Conservation (phyloP, 352 stramenopile species). For the Phytopythium kandeliae region DNA sequence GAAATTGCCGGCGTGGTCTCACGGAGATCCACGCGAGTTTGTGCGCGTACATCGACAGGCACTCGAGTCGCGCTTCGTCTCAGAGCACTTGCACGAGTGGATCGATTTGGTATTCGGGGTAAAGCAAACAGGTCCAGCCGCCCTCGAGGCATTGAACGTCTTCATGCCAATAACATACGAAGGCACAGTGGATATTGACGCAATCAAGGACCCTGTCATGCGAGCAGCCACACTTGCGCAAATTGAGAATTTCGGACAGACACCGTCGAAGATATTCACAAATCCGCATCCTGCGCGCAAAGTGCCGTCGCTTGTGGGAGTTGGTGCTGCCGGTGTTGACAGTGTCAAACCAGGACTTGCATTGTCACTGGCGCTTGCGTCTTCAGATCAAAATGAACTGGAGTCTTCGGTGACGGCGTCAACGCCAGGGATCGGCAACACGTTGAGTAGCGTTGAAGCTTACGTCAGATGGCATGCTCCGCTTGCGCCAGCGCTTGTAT, state of each 20-base stretch:
- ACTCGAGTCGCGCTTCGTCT: slow-evolving; percentile 95
- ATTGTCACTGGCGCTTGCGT: neutral
- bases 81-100: slow-evolving; percentile 95
- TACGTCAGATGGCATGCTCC: slow-evolving; percentile 77
- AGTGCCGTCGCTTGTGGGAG: slow-evolving; percentile 26
- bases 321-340: neutral
- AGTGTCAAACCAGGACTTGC: neutral
- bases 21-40: slow-evolving; percentile 91
- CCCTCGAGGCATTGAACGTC: slow-evolving; percentile 92
- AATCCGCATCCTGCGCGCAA: slow-evolving; percentile 59
- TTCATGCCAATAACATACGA: slow-evolving; percentile 87
- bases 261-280: slow-evolving; percentile 70
- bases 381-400: neutral
- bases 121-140: slow-evolving; percentile 91
- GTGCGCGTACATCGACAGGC: slow-evolving; percentile 93
- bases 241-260: slow-evolving; percentile 91
- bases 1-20: slow-evolving; percentile 91
- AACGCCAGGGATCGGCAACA: slow-evolving; percentile 25
- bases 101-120: slow-evolving; percentile 98
- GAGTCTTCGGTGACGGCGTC: neutral
- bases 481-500: slow-evolving; percentile 56
- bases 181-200: slow-evolving; percentile 72
- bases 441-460: slow-evolving; percentile 52
- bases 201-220: slow-evolving; percentile 86
- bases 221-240: slow-evolving; percentile 88